Evolutionary conservation across 768 basidiomycete species (phyloP).

Genomic region (Udeniomyces megalosporus): DNA sequence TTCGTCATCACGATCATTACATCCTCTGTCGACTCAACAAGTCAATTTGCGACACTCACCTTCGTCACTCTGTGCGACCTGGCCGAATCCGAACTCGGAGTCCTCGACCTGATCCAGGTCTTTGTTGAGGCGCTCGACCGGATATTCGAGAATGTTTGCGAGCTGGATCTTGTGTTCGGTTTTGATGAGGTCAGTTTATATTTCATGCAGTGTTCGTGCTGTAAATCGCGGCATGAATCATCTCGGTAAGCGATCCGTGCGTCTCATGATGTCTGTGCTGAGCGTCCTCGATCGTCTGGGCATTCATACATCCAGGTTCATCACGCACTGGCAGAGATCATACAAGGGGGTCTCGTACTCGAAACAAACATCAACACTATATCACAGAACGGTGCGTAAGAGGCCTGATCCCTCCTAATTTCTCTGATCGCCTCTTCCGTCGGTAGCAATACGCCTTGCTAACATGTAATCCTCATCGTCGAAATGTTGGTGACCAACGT

Average conservation of each 20-base stretch:
- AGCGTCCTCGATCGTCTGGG: not conserved
- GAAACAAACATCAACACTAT: conserved; percentile 42
- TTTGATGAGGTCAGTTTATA: conserved; percentile 67
- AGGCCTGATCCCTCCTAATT: not conserved
- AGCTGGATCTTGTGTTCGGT: conserved; percentile 93
- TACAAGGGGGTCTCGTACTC: conserved; percentile 88
- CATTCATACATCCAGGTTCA: too few species aligned
- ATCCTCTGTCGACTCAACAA: not conserved
- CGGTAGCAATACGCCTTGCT: not conserved
- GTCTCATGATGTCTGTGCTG: not conserved
- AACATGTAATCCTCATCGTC: not conserved
- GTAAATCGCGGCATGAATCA: not conserved
- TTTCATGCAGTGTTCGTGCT: not conserved
- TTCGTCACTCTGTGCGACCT: conserved; percentile 70
- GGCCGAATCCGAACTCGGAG: conserved; percentile 89
- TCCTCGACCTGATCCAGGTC: conserved; percentile 93
- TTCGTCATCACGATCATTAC: not conserved
- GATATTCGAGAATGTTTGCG: conserved; percentile 95
- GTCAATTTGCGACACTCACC: conserved; percentile 19
- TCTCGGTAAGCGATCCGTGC: not conserved
- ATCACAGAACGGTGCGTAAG: conserved; percentile 11
- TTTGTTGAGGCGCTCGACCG: conserved; percentile 93
- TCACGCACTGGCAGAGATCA: conserved; percentile 85
- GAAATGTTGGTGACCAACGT: too few species aligned
- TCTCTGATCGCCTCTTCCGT: not conserved